Conservation (phyloP, 139 green algal species). For the Trebouxia sp. region DNA sequence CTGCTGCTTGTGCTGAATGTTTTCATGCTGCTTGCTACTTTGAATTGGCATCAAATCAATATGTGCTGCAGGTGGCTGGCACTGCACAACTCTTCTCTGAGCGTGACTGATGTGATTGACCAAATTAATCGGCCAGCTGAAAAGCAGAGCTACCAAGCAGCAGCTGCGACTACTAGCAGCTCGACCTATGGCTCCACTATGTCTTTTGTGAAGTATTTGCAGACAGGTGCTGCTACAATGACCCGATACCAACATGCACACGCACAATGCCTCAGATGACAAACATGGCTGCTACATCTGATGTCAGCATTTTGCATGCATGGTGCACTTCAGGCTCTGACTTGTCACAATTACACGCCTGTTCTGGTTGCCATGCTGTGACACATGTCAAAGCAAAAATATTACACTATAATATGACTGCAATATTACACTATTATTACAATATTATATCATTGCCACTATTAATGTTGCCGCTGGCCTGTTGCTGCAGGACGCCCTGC, state of each 20-base stretch:
- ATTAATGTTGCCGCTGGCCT: background rate
- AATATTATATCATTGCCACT: too few species aligned
- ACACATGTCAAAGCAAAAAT: too few species aligned
- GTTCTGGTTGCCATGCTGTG: too few species aligned
- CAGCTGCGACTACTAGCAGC: background rate
- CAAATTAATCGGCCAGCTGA: background rate
- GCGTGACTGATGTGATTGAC: background rate
- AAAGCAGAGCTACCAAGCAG: background rate
- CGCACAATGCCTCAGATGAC: background rate
- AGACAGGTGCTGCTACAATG: background rate
- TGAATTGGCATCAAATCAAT: background rate
- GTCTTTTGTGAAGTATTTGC: background rate
- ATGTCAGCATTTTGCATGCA: background rate
- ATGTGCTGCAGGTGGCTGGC: background rate
- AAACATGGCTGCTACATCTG: too few species aligned
- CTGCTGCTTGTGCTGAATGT: too few species aligned
- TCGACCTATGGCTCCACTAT: background rate
- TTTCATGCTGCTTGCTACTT: too few species aligned
- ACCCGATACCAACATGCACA: background rate
- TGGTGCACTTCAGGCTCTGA: too few species aligned
- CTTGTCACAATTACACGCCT: too few species aligned
- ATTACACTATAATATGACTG: too few species aligned
- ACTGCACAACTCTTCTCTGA: background rate
- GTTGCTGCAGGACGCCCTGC: background rate
- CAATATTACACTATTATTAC: too few species aligned